Evolutionary conservation across 441 rosid genomes (phyloP), one percentile per base, ranked within the genome.

Genomic region (Populus hybrid): DNA sequence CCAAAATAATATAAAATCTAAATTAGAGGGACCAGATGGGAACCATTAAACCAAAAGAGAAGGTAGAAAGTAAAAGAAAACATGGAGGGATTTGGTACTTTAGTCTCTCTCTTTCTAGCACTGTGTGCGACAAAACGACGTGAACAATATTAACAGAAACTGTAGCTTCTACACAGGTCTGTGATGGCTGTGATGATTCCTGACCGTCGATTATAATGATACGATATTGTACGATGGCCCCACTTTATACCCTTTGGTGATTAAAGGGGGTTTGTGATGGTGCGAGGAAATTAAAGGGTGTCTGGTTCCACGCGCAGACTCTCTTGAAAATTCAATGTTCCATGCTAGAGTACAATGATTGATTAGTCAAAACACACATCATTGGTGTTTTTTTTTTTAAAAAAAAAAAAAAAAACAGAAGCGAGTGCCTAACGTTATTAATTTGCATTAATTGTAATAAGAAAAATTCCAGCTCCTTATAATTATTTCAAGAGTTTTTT

Each of bases 161-260:
- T 36, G 32, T 23, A 6, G 24, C 5, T 24, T 65, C 14, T 0
- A 40, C 50, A 4, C 4, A 40, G 14, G 50, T 40, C 73, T 36
- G 82, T 75, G 76, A 77, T 76, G 61, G 71, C 73, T 36, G 82
- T 77, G 77, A 77, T 76, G 61, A 74, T 30, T 57, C 0, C 1
- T 0, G 6, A 42, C 78, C 77, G 59, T 26, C 1, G 50, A 36
- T 14, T 16, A 16, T 67, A 11, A 40, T 40, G 46, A 40, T 40
- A 0, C 9, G 12, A 9, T 10, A 12, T 0, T 11, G 11, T 42
- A 3, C 10, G 9, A 11, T 11, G 32, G 53, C 18, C 18, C 32
- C 32, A 24, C 69, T 7, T 8, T 12, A 5, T 46, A 14, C 0
- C 18, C 18, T 66, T 46, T 14, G 2, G 1, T 12, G 35, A 28